Evolutionary conservation across 805 yeast species (phyloP).

Genomic region (Lipomyces sp.): DNA sequence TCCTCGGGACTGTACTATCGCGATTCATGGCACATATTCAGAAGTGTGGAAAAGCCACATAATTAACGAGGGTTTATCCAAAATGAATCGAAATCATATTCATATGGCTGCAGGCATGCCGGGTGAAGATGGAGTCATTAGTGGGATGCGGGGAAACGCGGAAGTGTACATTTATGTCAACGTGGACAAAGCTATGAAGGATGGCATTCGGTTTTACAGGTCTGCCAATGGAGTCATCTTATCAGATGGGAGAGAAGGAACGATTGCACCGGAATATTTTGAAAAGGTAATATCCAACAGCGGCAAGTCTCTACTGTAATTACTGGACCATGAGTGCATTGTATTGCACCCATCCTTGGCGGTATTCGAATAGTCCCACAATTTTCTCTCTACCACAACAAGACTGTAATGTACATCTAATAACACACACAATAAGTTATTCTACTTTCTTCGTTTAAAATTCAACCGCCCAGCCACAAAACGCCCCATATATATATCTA

Average conservation of each 20-base stretch:
- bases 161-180: slow-evolving; percentile 64
- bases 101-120: slow-evolving; percentile 71
- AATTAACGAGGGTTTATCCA: slow-evolving; percentile 54
- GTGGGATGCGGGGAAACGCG: slow-evolving; percentile 69
- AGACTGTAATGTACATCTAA: too few relatives aligned
- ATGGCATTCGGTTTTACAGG: slow-evolving; percentile 51
- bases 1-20: slow-evolving; percentile 46
- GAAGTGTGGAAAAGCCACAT: slow-evolving; percentile 49
- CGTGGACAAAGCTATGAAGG: slow-evolving; percentile 46
- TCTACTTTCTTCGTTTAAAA: too few relatives aligned
- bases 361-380: too few relatives aligned
- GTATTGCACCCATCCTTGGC: too few relatives aligned
- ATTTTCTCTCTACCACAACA: too few relatives aligned
- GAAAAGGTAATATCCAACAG: slow-evolving; percentile 38
- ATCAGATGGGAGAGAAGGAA: slow-evolving; percentile 60
- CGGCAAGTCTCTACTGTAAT: slow-evolving; percentile 14
- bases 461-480: too few relatives aligned
- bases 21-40: slow-evolving; percentile 78
- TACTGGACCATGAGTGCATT: too few relatives aligned
- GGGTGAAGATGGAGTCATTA: slow-evolving; percentile 48
- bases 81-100: slow-evolving; percentile 77
- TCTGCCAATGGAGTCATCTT: slow-evolving; percentile 76
- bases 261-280: slow-evolving; percentile 48
- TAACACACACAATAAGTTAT: too few relatives aligned
- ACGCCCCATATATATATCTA: too few relatives aligned